phyloP scores from a whole-genome alignment of 495 filamentous ascomycete species.

The Pyrenula massariospora region DNA sequence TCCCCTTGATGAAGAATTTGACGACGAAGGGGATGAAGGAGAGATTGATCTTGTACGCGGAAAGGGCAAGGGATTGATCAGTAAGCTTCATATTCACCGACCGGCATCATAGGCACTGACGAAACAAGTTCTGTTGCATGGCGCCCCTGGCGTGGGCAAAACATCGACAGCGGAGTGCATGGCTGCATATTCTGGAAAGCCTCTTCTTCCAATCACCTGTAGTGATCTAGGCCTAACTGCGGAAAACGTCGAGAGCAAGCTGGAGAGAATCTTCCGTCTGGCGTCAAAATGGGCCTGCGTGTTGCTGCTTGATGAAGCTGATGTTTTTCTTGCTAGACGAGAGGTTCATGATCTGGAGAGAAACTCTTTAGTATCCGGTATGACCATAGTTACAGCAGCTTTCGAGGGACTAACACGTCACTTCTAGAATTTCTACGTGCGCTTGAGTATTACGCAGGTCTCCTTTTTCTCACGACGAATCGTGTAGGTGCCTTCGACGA shows the following conservation, averaged over 20 bases:
- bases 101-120: not conserved
- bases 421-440: slow-evolving; percentile 37
- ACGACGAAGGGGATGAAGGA: slow-evolving; percentile 5
- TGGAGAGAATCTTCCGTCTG: slow-evolving; percentile 27
- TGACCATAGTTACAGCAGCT: not conserved
- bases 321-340: slow-evolving; percentile 37
- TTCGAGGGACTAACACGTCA: slow-evolving; percentile 5
- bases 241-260: slow-evolving; percentile 23
- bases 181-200: slow-evolving; percentile 15
- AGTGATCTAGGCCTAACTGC: slow-evolving; percentile 23
- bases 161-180: slow-evolving; percentile 32
- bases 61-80: slow-evolving; percentile 20
- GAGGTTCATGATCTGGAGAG: slow-evolving; percentile 21
- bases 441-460: slow-evolving; percentile 45
- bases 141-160: slow-evolving; percentile 38
- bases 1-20: slow-evolving; percentile 12
- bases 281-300: slow-evolving; percentile 37
- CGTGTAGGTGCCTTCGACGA: slow-evolving; percentile 30
- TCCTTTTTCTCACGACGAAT: slow-evolving; percentile 42
- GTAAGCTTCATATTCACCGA: not conserved
- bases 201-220: slow-evolving; percentile 22
- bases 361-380: slow-evolving; percentile 24
- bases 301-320: slow-evolving; percentile 41
- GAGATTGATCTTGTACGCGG: slow-evolving; percentile 30
- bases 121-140: slow-evolving; percentile 34